phyloP scores from a whole-genome alignment of 2,329 filamentous ascomycete species.

The Colletotrichum costaricense region DNA sequence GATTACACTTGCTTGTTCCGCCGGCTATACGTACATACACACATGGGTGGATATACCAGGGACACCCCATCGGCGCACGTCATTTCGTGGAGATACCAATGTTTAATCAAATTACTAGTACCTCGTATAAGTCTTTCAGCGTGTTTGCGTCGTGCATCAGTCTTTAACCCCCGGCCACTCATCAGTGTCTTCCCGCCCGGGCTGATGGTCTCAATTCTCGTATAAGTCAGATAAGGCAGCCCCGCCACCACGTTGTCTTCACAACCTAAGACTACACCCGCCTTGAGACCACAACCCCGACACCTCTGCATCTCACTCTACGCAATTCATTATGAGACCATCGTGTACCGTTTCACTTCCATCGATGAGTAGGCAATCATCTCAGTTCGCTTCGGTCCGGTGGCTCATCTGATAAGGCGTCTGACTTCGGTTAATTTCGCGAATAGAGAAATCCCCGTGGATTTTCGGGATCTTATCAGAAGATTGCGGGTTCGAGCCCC shows the following conservation, averaged over 20 bases:
- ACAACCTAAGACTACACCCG: no score
- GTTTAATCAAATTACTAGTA: not conserved
- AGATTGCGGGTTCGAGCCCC: slow-evolving; percentile 1
- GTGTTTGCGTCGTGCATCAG: not conserved
- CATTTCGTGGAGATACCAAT: slow-evolving; percentile 6
- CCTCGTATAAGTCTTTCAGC: not conserved
- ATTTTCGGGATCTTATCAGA: not conserved
- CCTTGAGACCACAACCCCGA: no score
- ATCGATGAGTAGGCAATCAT: not conserved
- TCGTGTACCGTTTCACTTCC: not conserved
- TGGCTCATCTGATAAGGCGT: not conserved
- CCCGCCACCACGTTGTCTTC: not conserved
- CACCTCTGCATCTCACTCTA: not conserved
- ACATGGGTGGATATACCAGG: not conserved
- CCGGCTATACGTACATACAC: not conserved
- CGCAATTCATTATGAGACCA: not conserved
- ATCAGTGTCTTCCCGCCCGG: not conserved
- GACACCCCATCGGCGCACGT: not conserved
- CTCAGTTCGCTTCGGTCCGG: not conserved
- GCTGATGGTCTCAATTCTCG: not conserved
- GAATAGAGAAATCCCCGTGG: not conserved
- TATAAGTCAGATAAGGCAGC: not conserved
- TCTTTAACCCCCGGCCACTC: not conserved
- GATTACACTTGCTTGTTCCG: not conserved
- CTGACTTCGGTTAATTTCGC: not conserved